phyloP scores from a whole-genome alignment of 1,284 basidiomycete species.

The Takashimella tepidaria region DNA sequence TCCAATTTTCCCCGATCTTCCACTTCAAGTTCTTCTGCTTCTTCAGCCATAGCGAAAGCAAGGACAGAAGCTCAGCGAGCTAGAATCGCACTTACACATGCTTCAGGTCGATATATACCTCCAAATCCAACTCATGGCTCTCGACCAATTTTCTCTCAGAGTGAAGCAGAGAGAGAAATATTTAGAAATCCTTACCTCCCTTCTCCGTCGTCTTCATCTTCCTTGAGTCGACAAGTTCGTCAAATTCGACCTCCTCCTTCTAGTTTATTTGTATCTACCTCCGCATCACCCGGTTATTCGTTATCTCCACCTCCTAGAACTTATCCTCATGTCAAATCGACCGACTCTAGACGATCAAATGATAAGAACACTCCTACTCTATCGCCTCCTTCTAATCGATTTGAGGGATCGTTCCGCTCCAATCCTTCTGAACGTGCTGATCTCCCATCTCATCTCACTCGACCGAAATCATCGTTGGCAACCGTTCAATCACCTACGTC shows the following conservation, averaged over 20 bases:
- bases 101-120: conserved; percentile 31
- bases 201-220: too few species aligned
- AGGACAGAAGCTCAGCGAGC: conserved; percentile 33
- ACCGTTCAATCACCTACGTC: too few species aligned
- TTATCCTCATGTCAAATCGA: too few species aligned
- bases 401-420: not conserved
- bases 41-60: conserved; percentile 30
- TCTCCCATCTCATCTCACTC: conserved; percentile 17
- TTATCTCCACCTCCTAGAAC: too few species aligned
- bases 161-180: conserved; percentile 5
- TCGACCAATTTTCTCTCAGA: not conserved
- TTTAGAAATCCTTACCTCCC: conserved; percentile 24
- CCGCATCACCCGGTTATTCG: too few species aligned
- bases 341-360: too few species aligned
- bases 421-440: not conserved
- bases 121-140: conserved; percentile 16
- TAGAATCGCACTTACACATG: conserved; percentile 37
- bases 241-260: too few species aligned
- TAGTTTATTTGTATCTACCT: too few species aligned
- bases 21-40: conserved; percentile 1
- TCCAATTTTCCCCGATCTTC: not conserved
- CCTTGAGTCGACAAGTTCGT: too few species aligned
- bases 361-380: too few species aligned
- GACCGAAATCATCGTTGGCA: too few species aligned
- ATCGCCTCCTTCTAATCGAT: not conserved